Conservation (phyloP, 2,329 filamentous ascomycete species). For the Aureobasidium mangrovei region DNA sequence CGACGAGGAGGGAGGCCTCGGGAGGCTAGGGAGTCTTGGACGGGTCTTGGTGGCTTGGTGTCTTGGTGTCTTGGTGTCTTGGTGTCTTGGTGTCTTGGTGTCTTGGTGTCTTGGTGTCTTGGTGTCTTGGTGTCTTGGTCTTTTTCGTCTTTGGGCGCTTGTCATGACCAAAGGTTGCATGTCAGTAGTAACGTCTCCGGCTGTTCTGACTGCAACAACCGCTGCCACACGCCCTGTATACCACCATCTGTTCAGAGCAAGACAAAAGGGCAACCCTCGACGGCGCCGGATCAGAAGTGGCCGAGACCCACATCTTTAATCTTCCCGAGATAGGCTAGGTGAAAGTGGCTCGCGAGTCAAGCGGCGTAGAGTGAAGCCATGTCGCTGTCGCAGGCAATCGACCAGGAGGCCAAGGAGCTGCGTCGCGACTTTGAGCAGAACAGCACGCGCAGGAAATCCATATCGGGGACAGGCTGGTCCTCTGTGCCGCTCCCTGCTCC, state of each 20-base stretch:
- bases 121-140: too few species aligned
- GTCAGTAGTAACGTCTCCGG: not conserved
- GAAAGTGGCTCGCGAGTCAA: not conserved
- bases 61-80: too few species aligned
- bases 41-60: not conserved
- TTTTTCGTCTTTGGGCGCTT: too few species aligned
- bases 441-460: conserved; percentile 3
- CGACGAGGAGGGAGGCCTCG: not conserved
- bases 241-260: not conserved
- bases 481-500: not conserved
- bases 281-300: not conserved
- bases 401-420: conserved; percentile 13
- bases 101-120: too few species aligned
- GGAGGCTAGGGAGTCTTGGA: not conserved
- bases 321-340: conserved; percentile 6
- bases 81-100: too few species aligned
- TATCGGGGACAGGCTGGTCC: not conserved
- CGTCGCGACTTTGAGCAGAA: conserved; percentile 7
- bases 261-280: not conserved
- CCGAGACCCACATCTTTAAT: conserved; percentile 9
- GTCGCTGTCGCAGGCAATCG: conserved; percentile 13
- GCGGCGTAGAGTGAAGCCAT: not conserved
- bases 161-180: not conserved
- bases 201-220: conserved; percentile 3
- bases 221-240: not conserved